Conservation (phyloP, 2,329 filamentous ascomycete genomes). For the Huntiella bhutanensis region DNA sequence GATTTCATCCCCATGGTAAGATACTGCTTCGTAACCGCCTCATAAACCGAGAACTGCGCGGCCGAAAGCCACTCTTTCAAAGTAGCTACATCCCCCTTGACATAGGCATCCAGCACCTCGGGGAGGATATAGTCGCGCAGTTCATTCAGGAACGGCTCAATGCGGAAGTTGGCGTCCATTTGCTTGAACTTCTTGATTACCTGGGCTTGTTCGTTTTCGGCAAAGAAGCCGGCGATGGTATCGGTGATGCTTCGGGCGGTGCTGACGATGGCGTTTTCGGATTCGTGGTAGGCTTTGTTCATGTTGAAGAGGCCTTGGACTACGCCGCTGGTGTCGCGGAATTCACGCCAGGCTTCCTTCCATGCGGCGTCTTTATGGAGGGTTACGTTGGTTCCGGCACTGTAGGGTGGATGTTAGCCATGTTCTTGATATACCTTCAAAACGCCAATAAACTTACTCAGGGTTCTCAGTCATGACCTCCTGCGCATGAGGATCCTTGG, state of each 20-base stretch:
- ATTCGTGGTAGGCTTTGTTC: conserved; percentile 81
- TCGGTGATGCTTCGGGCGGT: conserved; percentile 91
- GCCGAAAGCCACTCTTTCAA: conserved; percentile 91
- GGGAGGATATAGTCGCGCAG: conserved; percentile 96
- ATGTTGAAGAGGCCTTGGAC: conserved; percentile 78
- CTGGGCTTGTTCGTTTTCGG: conserved; percentile 92
- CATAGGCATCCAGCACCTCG: conserved; percentile 92
- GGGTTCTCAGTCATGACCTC: conserved; percentile 67
- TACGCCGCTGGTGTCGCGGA: conserved; percentile 73
- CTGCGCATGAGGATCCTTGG: conserved; percentile 26
- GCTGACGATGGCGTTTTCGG: conserved; percentile 84
- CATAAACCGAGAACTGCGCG: conserved; percentile 90
- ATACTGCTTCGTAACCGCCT: conserved; percentile 92
- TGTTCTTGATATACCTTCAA: not conserved
- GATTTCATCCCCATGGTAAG: conserved; percentile 83
- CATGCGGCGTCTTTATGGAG: conserved; percentile 92
- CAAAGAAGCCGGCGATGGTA: conserved; percentile 84
- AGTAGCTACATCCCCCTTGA: conserved; percentile 83
- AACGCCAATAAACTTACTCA: conserved; percentile 43
- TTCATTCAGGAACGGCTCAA: conserved; percentile 86
- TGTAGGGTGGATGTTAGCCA: conserved; percentile 20
- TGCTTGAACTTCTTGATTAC: conserved; percentile 96
- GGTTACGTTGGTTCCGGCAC: conserved; percentile 84
- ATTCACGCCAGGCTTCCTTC: conserved; percentile 97
- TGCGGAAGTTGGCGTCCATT: conserved; percentile 87